Conservation (phyloP, 2,329 filamentous ascomycete species). For the Metarhizium brunneum region DNA sequence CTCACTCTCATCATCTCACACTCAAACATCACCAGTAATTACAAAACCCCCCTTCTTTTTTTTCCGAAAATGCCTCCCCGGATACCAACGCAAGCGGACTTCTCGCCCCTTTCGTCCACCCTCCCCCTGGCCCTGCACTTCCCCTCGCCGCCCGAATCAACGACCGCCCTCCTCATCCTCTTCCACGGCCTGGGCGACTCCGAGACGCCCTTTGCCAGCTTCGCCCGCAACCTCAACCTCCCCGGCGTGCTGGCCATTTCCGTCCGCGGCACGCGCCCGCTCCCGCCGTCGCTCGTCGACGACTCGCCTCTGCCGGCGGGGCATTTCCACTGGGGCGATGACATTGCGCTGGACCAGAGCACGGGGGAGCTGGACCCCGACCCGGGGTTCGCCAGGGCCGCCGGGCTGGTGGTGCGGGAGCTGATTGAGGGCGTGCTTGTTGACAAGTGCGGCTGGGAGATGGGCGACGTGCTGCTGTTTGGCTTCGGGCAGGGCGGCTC, state of each 20-base stretch:
- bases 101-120: conserved; percentile 30
- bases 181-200: conserved; percentile 80
- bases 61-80: conserved; percentile 31
- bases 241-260: conserved; percentile 71
- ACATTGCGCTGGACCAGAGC: conserved; percentile 41
- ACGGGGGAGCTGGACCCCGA: conserved; percentile 51
- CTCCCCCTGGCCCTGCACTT: conserved; percentile 38
- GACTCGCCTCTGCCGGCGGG: conserved; percentile 5
- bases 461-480: conserved; percentile 51
- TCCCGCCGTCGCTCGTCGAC: conserved; percentile 56
- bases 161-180: conserved; percentile 68
- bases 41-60: not conserved
- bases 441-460: conserved; percentile 47
- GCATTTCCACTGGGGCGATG: conserved; percentile 59
- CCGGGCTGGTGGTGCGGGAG: conserved; percentile 34
- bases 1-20: not conserved
- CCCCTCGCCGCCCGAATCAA: conserved; percentile 46
- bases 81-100: conserved; percentile 42
- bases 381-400: conserved; percentile 47
- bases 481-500: conserved; percentile 62
- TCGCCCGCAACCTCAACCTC: conserved; percentile 60
- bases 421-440: conserved; percentile 45
- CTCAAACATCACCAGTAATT: not conserved
- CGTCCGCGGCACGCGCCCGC: conserved; percentile 58
- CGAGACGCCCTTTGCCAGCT: conserved; percentile 55